These are phyloP conservation scores for Vitis hybrid DNA, from an alignment of 177 flowering plant genomes.

Conservation along the genomic window DNA sequence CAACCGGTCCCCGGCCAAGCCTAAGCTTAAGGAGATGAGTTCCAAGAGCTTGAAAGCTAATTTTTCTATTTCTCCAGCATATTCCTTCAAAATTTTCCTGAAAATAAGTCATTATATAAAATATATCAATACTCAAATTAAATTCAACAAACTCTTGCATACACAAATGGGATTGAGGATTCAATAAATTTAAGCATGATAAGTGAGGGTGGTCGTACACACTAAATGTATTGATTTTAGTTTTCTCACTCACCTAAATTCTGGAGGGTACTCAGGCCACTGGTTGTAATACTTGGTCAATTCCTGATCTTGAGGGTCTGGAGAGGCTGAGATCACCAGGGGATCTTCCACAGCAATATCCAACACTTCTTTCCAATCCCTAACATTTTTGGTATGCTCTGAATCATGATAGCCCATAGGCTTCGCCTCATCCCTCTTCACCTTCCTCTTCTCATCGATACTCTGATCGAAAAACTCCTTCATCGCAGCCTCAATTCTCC, in stretches of 20 bases:
- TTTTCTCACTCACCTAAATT: constrained; percentile 38
- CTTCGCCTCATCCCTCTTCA: constrained; percentile 42
- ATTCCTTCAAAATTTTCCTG: constrained; percentile 46
- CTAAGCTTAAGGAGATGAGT: constrained; percentile 61
- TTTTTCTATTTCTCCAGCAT: constrained; percentile 40
- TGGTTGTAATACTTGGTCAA: constrained; percentile 34
- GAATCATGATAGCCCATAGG: constrained; percentile 57
- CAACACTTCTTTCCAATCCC: constrained; percentile 84
- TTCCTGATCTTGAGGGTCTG: constrained; percentile 31
- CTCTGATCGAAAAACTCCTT: constrained; percentile 41
- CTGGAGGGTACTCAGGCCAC: constrained; percentile 62
- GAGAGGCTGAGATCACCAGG: constrained; percentile 39
- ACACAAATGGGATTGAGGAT: background rate
- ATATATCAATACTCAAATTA: background rate
- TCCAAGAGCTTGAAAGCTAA: constrained; percentile 41
- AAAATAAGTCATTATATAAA: background rate
- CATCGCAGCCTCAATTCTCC: constrained; percentile 24
- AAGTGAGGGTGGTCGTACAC: too few species aligned
- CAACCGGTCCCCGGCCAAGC: constrained; percentile 40
- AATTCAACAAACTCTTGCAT: background rate
- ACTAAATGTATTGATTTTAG: too few species aligned
- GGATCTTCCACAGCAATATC: constrained; percentile 40
- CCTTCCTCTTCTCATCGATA: constrained; percentile 49
- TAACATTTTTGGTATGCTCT: constrained; percentile 71
- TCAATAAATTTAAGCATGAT: too few species aligned